Base-by-base conservation (phyloP, 306 rosid genomes). In the Sicyos edulis region DNA sequence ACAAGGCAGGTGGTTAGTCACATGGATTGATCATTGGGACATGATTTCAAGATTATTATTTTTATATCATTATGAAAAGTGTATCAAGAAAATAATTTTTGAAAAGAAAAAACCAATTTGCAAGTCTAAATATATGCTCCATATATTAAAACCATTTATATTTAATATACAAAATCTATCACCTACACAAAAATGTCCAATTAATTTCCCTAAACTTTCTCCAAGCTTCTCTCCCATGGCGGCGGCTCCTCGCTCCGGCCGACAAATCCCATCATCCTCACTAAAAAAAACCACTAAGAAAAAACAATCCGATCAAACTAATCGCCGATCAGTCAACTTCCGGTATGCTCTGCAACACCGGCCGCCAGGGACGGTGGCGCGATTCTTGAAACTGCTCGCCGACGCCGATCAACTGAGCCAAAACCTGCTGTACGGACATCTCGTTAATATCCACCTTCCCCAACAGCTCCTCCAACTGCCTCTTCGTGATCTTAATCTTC, bases 401-500 rank as follows among this genome's bases (percentile, higher is more conserved):
- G 11, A 71, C 79, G 5, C 49, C 37, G 22, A 88, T 72, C 81
- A 91, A 67, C 19, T 84, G 87, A 0, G 84, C 76, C 78, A 88
- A 59, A 53, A 88, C 82, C 64, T 91, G 86, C 1, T 88, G 84
- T 21, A 84, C 81, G 6, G 88, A 79, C 72, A 87, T 58, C 13
- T 85, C 96, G 16, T 81, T 88, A 40, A 78, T 70, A 8, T 86
- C 87, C 50, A 68, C 78, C 55, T 72, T 87, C 1, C 87, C 85
- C 15, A 88, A 55, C 75, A 88, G 75, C 72, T 80, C 84, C 72
- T 85, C 83, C 75, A 88, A 21, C 59, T 88, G 87, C 71, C 82
- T 91, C 96, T 84, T 91, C 22, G 92, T 80, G 29, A 91, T 91
- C 87, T 85, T 91, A 66, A 91, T 82, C 85, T 91, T 91, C 71